phyloP scores from a whole-genome alignment of 345 rosid species.

The Gossypium thurberi region DNA sequence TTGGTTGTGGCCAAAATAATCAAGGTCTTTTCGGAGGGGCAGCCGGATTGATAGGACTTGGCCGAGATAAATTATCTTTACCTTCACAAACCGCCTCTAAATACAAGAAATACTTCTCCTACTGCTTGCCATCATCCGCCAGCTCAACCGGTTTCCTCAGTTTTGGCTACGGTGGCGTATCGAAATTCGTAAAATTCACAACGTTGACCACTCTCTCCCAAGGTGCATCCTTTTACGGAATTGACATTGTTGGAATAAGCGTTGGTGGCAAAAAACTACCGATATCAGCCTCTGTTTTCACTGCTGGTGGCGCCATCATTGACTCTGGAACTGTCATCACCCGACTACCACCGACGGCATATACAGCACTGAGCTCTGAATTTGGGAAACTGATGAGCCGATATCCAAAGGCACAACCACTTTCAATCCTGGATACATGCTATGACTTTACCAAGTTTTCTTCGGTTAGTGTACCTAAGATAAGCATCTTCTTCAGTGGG shows the following conservation, averaged over 20 bases:
- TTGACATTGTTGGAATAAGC: slow-evolving; percentile 44
- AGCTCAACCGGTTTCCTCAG: slow-evolving; percentile 65
- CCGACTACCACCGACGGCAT: slow-evolving; percentile 63
- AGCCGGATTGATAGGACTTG: slow-evolving; percentile 79
- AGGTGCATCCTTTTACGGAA: slow-evolving; percentile 53
- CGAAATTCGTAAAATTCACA: slow-evolving; percentile 46
- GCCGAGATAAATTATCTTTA: slow-evolving; percentile 57
- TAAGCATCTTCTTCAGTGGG: slow-evolving; percentile 45
- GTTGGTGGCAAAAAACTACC: slow-evolving; percentile 50
- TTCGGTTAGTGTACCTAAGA: slow-evolving; percentile 36
- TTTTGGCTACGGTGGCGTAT: slow-evolving; percentile 36
- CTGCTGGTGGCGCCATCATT: slow-evolving; percentile 50
- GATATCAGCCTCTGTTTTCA: slow-evolving; percentile 42
- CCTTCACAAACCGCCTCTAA: slow-evolving; percentile 55
- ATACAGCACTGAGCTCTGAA: slow-evolving; percentile 38
- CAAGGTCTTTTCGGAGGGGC: slow-evolving; percentile 58
- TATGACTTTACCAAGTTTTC: slow-evolving; percentile 42
- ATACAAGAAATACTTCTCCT: slow-evolving; percentile 68
- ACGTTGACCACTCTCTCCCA: slow-evolving; percentile 37
- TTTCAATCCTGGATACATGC: slow-evolving; percentile 75
- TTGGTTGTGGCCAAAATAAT: slow-evolving; percentile 85
- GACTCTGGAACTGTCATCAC: slow-evolving; percentile 90
- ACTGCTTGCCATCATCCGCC: slow-evolving; percentile 72
- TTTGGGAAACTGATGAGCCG: slow-evolving; percentile 46
- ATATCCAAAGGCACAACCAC: slow-evolving; percentile 50